phyloP scores from a whole-genome alignment of 768 basidiomycete genomes.

The Panus rudis region DNA sequence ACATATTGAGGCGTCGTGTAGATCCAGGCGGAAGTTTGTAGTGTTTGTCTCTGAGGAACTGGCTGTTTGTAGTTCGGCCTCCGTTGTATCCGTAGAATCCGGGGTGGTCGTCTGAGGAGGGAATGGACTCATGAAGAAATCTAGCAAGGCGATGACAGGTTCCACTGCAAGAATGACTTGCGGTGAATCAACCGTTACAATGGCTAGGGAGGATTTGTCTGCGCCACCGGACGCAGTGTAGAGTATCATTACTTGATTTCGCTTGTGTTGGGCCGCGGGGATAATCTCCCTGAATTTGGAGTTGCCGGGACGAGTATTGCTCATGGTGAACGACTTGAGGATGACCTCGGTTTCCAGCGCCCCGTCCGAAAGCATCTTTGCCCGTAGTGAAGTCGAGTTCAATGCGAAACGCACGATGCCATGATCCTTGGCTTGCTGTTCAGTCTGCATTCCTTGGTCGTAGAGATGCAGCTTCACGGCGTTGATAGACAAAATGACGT shows the following conservation, averaged over 20 bases:
- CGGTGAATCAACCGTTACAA: constrained; percentile 89
- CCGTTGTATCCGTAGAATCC: constrained; percentile 1
- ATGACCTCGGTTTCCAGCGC: constrained; percentile 84
- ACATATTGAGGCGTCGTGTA: constrained; percentile 84
- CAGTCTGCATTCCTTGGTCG: constrained; percentile 52
- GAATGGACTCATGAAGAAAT: constrained; percentile 70
- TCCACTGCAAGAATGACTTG: constrained; percentile 89
- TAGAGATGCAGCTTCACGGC: constrained; percentile 83
- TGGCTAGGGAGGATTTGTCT: constrained; percentile 54
- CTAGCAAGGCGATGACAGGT: constrained; percentile 81
- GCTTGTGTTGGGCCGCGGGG: constrained; percentile 79
- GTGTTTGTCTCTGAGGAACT: constrained; percentile 1
- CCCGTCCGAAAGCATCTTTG: constrained; percentile 78
- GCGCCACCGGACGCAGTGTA: constrained; percentile 69
- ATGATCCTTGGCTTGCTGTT: constrained; percentile 56
- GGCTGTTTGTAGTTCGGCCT: constrained; percentile 10
- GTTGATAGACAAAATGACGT: constrained; percentile 64
- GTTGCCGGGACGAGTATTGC: constrained; percentile 74
- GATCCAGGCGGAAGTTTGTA: constrained; percentile 74
- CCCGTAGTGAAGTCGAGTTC: constrained; percentile 67
- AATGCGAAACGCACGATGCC: constrained; percentile 85
- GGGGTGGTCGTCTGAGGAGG: constrained; percentile 13
- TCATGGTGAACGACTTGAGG: constrained; percentile 87
- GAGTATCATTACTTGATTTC: constrained; percentile 91
- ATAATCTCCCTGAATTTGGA: constrained; percentile 93